phyloP scores from a whole-genome alignment of 2,329 filamentous ascomycete species.

The Penicillium sp. region DNA sequence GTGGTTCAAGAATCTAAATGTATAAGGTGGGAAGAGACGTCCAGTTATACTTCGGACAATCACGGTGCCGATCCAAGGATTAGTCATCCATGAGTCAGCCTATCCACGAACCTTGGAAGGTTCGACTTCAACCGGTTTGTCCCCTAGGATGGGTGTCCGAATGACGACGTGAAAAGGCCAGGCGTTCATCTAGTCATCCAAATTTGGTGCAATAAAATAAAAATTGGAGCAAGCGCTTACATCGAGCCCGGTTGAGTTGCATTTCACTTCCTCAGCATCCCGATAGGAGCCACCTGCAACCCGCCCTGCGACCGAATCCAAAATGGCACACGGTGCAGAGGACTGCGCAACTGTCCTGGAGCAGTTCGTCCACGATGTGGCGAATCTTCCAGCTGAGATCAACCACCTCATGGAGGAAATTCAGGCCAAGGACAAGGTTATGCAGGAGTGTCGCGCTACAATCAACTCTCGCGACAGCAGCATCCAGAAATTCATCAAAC shows the following conservation, averaged over 20 bases:
- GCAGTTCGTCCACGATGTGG: slow-evolving; percentile 63
- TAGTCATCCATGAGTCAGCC: not conserved
- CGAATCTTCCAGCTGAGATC: slow-evolving; percentile 63
- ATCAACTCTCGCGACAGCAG: slow-evolving; percentile 59
- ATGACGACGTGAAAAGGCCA: not conserved
- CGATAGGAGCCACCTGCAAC: not conserved
- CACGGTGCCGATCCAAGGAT: not conserved
- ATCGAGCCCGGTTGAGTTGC: not conserved
- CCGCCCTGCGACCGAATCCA: slow-evolving; percentile 5
- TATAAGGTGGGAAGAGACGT: not conserved
- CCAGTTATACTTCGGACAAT: not conserved
- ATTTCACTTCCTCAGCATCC: not conserved
- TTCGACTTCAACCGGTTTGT: not conserved
- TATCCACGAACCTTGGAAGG: too few species aligned
- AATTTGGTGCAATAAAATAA: not conserved
- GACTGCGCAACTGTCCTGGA: slow-evolving; percentile 64
- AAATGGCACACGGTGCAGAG: slow-evolving; percentile 52
- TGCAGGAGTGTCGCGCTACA: slow-evolving; percentile 55
- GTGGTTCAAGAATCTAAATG: not conserved
- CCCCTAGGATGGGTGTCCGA: not conserved
- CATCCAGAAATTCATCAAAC: slow-evolving; percentile 65
- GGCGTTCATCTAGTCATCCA: not conserved
- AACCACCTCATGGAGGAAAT: slow-evolving; percentile 66
- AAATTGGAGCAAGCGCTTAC: not conserved
- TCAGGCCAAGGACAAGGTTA: slow-evolving; percentile 61